Evolutionary conservation across 2,329 filamentous ascomycete genomes (phyloP).

Genomic region (Paecilomyces sp.): DNA sequence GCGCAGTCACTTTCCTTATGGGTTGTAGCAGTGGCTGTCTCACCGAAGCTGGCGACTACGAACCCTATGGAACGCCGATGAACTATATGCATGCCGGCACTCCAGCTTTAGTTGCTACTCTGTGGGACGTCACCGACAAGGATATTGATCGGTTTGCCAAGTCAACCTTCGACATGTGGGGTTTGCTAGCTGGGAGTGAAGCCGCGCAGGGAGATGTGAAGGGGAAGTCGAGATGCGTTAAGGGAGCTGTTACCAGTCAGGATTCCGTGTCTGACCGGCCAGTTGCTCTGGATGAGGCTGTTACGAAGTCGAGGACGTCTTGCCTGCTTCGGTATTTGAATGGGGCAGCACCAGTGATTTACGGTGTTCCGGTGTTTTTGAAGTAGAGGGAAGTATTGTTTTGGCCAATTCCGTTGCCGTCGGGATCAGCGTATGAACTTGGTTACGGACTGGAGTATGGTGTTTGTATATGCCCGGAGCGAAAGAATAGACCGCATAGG

Average conservation of each 20-base stretch:
- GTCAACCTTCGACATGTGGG: slow-evolving; percentile 77
- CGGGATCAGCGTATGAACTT: slow-evolving; percentile 2
- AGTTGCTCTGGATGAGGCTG: slow-evolving; percentile 69
- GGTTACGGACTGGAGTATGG: neutral
- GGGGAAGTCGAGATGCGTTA: slow-evolving; percentile 16
- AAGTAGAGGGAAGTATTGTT: slow-evolving; percentile 13
- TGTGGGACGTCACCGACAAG: slow-evolving; percentile 97
- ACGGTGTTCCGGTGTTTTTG: slow-evolving; percentile 88
- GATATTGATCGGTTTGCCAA: slow-evolving; percentile 92
- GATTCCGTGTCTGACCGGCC: slow-evolving; percentile 25
- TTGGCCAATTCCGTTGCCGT: neutral
- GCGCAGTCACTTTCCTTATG: slow-evolving; percentile 82
- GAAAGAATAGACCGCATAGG: neutral
- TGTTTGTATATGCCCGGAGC: neutral
- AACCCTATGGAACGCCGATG: slow-evolving; percentile 82
- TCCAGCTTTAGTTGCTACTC: slow-evolving; percentile 80
- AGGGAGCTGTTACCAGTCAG: slow-evolving; percentile 11
- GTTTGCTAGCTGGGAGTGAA: slow-evolving; percentile 50
- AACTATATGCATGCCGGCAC: slow-evolving; percentile 86
- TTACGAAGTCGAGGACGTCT: slow-evolving; percentile 64
- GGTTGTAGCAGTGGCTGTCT: slow-evolving; percentile 85
- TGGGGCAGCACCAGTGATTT: slow-evolving; percentile 86
- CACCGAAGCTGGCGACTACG: slow-evolving; percentile 75
- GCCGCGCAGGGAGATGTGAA: slow-evolving; percentile 18
- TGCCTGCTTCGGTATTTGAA: slow-evolving; percentile 89